Conservation (phyloP, 768 basidiomycete genomes). For the Mycena maculata region DNA sequence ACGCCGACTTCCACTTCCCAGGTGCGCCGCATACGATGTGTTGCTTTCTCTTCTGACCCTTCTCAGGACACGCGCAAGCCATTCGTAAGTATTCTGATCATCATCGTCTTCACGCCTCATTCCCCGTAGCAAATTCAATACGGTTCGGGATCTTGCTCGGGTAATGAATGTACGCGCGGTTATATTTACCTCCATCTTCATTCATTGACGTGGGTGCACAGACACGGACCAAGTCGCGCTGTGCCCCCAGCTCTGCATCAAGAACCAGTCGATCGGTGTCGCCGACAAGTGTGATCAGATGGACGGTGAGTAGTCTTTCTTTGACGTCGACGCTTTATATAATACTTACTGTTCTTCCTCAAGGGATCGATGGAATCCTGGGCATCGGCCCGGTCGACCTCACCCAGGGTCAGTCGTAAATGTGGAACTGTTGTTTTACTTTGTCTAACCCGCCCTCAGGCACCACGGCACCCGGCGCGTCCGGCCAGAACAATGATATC, state of each 20-base stretch:
- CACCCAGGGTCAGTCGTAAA: conserved; percentile 47
- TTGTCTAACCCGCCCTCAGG: conserved; percentile 1
- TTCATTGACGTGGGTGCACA: not conserved
- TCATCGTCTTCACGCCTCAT: not conserved
- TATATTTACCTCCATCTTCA: not conserved
- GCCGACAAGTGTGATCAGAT: conserved; percentile 39
- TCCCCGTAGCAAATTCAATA: conserved; percentile 53
- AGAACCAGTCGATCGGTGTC: conserved; percentile 60
- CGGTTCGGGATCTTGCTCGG: conserved; percentile 57
- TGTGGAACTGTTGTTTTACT: not conserved
- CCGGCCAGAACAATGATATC: conserved; percentile 33
- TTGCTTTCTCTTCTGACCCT: conserved; percentile 3
- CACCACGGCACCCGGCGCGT: conserved; percentile 18
- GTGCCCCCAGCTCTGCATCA: conserved; percentile 51
- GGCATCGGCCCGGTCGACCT: conserved; percentile 59
- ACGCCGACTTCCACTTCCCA: conserved; percentile 50
- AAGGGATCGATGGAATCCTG: conserved; percentile 36
- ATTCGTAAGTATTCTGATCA: conserved; percentile 20
- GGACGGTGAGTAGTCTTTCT: conserved; percentile 54
- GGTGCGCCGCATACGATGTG: not conserved
- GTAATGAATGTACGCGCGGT: conserved; percentile 38
- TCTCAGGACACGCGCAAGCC: conserved; percentile 24
- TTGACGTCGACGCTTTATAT: too few relatives aligned
- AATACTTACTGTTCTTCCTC: too few relatives aligned
- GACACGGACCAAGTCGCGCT: conserved; percentile 26